Evolutionary conservation across 129 eudicot genomes (phyloP).

Genomic region (Pseudognaphalium luteoalbum): DNA sequence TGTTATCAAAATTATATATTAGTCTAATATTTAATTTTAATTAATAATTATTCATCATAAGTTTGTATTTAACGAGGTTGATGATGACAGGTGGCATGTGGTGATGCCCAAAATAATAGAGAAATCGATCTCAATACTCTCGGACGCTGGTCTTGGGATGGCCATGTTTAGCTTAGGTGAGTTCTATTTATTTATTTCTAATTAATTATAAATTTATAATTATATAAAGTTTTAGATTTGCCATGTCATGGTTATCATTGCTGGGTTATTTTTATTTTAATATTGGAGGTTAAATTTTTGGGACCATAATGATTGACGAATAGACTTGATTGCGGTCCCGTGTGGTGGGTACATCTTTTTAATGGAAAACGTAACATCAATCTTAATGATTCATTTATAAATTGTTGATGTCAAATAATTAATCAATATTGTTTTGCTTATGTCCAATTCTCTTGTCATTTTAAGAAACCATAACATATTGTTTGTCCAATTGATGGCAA

Average conservation of each 20-base stretch:
- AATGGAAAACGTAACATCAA: constrained; percentile 20
- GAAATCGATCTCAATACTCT: constrained; percentile 75
- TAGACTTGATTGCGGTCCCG: constrained; percentile 26
- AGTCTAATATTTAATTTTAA: background rate
- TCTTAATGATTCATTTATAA: constrained; percentile 23
- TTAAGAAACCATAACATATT: constrained; percentile 1
- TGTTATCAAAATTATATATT: background rate
- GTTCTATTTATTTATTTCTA: constrained; percentile 17
- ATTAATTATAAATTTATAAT: background rate
- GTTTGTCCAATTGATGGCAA: constrained; percentile 14
- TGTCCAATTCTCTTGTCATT: background rate
- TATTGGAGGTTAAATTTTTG: background rate
- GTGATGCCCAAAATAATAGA: constrained; percentile 79
- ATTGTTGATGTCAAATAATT: constrained; percentile 1
- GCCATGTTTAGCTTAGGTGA: constrained; percentile 97
- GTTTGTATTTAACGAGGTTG: constrained; percentile 16
- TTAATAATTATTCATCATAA: background rate
- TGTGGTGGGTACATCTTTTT: constrained; percentile 24
- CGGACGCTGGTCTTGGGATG: constrained; percentile 99
- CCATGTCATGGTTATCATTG: background rate
- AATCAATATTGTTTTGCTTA: background rate
- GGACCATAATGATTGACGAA: constrained; percentile 26
- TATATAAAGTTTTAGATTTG: background rate
- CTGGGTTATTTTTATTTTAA: background rate
- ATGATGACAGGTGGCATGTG: constrained; percentile 73